Percentiles rank a stretch among this genome's conserved stretches.
These are phyloP conservation scores for Botryotinia convoluta DNA, from an alignment of 2,329 filamentous ascomycete genomes.

Conservation along the genomic window DNA sequence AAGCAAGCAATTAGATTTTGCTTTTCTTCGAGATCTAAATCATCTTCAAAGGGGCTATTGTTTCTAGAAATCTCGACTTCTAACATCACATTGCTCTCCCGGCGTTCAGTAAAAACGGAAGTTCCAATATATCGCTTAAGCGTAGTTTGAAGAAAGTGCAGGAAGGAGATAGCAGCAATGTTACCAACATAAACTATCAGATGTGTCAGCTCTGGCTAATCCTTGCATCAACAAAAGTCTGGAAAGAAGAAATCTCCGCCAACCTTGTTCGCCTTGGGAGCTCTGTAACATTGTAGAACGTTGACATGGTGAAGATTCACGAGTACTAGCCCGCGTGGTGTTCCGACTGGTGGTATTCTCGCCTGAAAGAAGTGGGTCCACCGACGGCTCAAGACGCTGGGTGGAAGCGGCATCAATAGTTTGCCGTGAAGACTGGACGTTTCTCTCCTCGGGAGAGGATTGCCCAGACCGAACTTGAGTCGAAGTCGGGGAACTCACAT, in stretches of 20 bases:
- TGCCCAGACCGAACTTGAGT: background rate
- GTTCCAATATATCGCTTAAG: conserved; percentile 23
- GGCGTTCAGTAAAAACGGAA: conserved; percentile 21
- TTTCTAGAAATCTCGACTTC: conserved; percentile 12
- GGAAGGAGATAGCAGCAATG: conserved; percentile 23
- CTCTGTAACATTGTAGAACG: conserved; percentile 1
- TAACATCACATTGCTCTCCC: conserved; percentile 7
- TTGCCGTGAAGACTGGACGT: background rate
- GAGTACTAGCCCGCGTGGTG: background rate
- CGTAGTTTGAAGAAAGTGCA: conserved; percentile 22
- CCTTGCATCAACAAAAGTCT: background rate
- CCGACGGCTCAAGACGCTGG: background rate
- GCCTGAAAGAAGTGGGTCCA: background rate
- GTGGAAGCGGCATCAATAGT: background rate
- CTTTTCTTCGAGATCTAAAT: conserved; percentile 5
- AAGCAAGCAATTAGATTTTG: background rate
- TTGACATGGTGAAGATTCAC: conserved; percentile 7
- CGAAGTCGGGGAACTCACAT: background rate
- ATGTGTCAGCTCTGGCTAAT: conserved; percentile 3
- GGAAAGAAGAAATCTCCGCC: background rate
- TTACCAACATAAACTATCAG: conserved; percentile 24
- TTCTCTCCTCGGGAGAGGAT: background rate
- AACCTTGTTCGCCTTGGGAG: conserved; percentile 14
- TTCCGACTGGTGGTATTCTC: background rate
- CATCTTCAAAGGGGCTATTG: conserved; percentile 9